These are phyloP conservation scores for Eucommia ulmoides DNA, from an alignment of 257 asterid genomes.

Conservation along the genomic window DNA sequence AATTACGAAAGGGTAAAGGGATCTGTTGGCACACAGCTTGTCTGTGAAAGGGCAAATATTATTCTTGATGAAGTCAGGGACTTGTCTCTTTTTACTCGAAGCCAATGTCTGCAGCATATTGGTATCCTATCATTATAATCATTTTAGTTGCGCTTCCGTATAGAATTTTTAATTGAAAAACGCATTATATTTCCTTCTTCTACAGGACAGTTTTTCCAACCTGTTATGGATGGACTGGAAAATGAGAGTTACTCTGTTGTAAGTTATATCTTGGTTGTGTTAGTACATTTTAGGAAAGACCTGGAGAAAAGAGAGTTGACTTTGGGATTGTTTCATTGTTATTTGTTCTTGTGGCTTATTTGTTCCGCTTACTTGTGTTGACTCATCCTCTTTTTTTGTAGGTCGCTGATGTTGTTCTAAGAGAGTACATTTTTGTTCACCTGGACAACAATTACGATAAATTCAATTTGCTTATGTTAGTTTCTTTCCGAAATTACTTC, in stretches of 20 bases:
- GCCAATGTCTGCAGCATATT: conserved; percentile 76
- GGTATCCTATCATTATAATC: conserved; percentile 30
- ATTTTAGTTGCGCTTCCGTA: conserved; percentile 7
- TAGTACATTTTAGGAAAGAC: background rate
- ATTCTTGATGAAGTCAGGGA: conserved; percentile 74
- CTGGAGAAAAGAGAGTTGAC: background rate
- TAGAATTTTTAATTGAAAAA: conserved; percentile 8
- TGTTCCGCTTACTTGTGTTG: too few relatives aligned
- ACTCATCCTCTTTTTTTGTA: conserved; percentile 20
- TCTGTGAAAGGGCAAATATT: conserved; percentile 87
- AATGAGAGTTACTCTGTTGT: conserved; percentile 46
- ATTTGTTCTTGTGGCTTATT: too few relatives aligned
- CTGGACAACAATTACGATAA: conserved; percentile 81
- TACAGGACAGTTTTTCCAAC: conserved; percentile 80
- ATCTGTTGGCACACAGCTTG: conserved; percentile 84
- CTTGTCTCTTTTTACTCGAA: conserved; percentile 56
- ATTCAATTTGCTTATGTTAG: conserved; percentile 87
- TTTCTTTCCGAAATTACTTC: conserved; percentile 1
- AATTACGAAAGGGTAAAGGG: conserved; percentile 64
- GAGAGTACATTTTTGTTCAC: conserved; percentile 81
- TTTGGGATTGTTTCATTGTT: too few relatives aligned
- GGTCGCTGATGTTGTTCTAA: conserved; percentile 74
- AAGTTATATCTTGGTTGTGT: conserved; percentile 24
- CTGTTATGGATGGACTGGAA: conserved; percentile 63
- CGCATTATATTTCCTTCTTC: conserved; percentile 14